Conservation (phyloP, 2,329 filamentous ascomycete genomes). For the Aureobasidium melanogenum region DNA sequence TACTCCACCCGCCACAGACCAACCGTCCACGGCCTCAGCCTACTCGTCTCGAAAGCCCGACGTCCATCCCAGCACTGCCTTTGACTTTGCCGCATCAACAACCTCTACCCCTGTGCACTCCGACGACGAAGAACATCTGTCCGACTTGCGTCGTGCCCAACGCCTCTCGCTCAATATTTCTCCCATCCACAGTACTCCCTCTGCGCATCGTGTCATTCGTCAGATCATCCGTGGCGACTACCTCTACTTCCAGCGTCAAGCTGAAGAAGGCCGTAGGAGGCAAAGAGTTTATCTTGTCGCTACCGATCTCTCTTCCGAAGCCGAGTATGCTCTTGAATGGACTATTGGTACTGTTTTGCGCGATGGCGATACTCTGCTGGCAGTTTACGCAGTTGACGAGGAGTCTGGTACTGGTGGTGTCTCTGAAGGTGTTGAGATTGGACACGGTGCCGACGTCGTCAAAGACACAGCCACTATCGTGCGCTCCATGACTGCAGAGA, state of each 20-base stretch:
- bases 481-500: constrained; percentile 47
- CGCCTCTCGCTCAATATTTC: constrained; percentile 75
- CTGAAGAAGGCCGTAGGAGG: constrained; percentile 67
- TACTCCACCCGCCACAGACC: constrained; percentile 16
- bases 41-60: constrained; percentile 34
- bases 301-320: constrained; percentile 88
- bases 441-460: constrained; percentile 66
- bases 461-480: constrained; percentile 67
- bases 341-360: constrained; percentile 90
- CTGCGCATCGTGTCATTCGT: constrained; percentile 71
- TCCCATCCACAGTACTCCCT: constrained; percentile 64
- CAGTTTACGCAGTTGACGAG: constrained; percentile 89
- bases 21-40: neutral
- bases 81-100: constrained; percentile 58
- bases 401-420: constrained; percentile 50
- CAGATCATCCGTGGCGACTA: constrained; percentile 90
- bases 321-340: constrained; percentile 93
- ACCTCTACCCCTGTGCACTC: constrained; percentile 60
- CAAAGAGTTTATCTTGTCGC: constrained; percentile 91
- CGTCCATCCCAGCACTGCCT: constrained; percentile 72
- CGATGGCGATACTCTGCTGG: constrained; percentile 87
- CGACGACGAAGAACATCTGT: constrained; percentile 76
- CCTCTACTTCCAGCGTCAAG: constrained; percentile 62
- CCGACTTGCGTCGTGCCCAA: constrained; percentile 81
- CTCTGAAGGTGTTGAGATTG: constrained; percentile 45